Conservation (phyloP, 1,139 yeast genomes). For the Magnusiomyces tetraspermus region DNA sequence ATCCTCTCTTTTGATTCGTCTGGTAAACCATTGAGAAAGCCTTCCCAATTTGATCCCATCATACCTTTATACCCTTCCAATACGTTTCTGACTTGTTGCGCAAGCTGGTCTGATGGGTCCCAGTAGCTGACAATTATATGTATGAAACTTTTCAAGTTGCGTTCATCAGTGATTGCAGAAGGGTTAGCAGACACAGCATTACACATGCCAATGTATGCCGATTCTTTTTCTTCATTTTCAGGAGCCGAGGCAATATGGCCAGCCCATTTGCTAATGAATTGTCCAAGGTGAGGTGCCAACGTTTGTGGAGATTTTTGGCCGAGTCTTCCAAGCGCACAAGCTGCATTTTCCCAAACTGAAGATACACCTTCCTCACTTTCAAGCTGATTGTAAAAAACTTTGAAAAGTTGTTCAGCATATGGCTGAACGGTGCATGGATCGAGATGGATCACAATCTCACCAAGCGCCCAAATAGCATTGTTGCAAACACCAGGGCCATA, state of each 20-base stretch:
- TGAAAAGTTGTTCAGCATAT: conserved; percentile 49
- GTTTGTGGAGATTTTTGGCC: conserved; percentile 58
- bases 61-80: conserved; percentile 31
- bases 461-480: conserved; percentile 90
- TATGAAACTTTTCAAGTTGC: conserved; percentile 46
- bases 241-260: conserved; percentile 51
- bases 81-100: conserved; percentile 27
- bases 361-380: conserved; percentile 41
- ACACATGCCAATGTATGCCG: conserved; percentile 71
- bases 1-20: conserved; percentile 8
- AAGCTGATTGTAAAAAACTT: conserved; percentile 50
- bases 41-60: conserved; percentile 29
- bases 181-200: conserved; percentile 58
- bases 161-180: conserved; percentile 46
- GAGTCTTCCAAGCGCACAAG: conserved; percentile 87
- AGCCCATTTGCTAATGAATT: conserved; percentile 59
- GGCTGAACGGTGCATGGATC: conserved; percentile 34
- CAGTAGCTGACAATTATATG: conserved; percentile 55
- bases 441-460: conserved; percentile 67
- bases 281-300: conserved; percentile 47
- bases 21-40: conserved; percentile 9
- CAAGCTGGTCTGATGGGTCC: conserved; percentile 33
- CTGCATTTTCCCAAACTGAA: conserved; percentile 75
- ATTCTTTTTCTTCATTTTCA: conserved; percentile 74
- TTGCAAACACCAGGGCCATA: conserved; percentile 53